Conservation (phyloP, 1,139 yeast genomes). For the Casaregolazyma lundiana region DNA sequence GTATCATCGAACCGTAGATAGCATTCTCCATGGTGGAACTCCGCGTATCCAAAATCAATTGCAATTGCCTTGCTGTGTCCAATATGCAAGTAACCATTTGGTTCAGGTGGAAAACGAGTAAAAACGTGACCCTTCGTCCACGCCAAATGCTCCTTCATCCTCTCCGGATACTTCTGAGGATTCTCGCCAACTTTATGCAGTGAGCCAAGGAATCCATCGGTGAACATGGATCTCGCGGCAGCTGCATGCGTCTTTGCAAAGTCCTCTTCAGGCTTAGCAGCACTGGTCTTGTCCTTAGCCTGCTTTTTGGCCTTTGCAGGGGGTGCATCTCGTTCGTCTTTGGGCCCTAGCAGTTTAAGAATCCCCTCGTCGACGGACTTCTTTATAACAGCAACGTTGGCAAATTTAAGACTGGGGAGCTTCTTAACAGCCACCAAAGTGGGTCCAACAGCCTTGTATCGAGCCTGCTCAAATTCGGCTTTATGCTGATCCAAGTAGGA, state of each 20-base stretch:
- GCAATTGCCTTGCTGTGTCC: slow-evolving; percentile 98
- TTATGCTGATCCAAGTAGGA: slow-evolving; percentile 57
- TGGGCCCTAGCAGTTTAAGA: slow-evolving; percentile 75
- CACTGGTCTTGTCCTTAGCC: slow-evolving; percentile 28
- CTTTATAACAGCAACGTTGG: slow-evolving; percentile 78
- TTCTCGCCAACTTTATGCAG: slow-evolving; percentile 94
- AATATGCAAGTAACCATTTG: slow-evolving; percentile 92
- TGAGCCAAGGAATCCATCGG: slow-evolving; percentile 93
- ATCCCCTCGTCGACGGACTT: slow-evolving; percentile 78
- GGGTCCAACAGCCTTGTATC: slow-evolving; percentile 74
- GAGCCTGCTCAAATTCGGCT: slow-evolving; percentile 55
- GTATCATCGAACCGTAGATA: slow-evolving; percentile 95
- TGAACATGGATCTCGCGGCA: slow-evolving; percentile 69
- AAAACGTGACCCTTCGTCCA: slow-evolving; percentile 77
- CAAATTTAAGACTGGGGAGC: slow-evolving; percentile 81
- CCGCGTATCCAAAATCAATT: slow-evolving; percentile 94
- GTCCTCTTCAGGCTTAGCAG: slow-evolving; percentile 29
- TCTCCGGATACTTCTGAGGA: slow-evolving; percentile 82
- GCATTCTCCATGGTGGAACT: slow-evolving; percentile 77
- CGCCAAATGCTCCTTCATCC: slow-evolving; percentile 72
- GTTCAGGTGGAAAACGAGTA: slow-evolving; percentile 98
- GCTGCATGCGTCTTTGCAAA: slow-evolving; percentile 21
- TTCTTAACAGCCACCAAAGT: slow-evolving; percentile 72
- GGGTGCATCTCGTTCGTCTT: slow-evolving; percentile 86
- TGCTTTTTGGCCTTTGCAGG: slow-evolving; percentile 59